Evolutionary conservation across 2,329 filamentous ascomycete genomes (phyloP), one percentile per base, ranked within the genome.

Genomic region (Claviceps maximensis): DNA sequence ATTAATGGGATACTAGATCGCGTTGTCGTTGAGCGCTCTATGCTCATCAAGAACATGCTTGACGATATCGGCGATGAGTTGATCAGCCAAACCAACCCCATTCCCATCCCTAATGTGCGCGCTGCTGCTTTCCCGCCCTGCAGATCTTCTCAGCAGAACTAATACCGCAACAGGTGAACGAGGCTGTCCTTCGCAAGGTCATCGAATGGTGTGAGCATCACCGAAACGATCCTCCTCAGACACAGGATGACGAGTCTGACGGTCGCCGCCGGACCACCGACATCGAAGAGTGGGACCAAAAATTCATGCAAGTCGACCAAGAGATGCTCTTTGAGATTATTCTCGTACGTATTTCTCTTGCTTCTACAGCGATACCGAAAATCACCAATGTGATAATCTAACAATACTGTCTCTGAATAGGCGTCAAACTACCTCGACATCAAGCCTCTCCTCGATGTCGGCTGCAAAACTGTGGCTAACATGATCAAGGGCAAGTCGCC

Each of bases 401-500:
- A 55, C 41, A 36, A 55, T 33, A 33, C 25, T 25, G 19, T 23
- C 12, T 19, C 15, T n/a, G 12, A 17, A 4, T 19, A 93, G 87
- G 93, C 93, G 3, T 89, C 91, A 63, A 98, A 98, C 78, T 98
- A 97, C 70, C 85, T 98, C 55, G 93, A 98, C 61, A 98, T 98
- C 76, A 98, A 97, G 80, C 86, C 89, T 1, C 86, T 98, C 1
- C 84, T 98, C 29, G 93, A 98, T 59, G 91, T 97, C 55, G 93
- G 93, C 57, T 98, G 93, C 40, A 50, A 98, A 82, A 98, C 93
- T 0, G 93, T 98, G 17, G 93, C 93, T 57, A 98, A 98, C 74
- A 98, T 98, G 93, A 98, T 98, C 78, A 98, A 98, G 86, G 93
- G 93, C 74, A 98, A 98, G 79, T 95, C 89, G 0, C 93, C 93